phyloP scores from a whole-genome alignment of 2,329 filamentous ascomycete genomes.

The Aureobasidium uvarum region DNA sequence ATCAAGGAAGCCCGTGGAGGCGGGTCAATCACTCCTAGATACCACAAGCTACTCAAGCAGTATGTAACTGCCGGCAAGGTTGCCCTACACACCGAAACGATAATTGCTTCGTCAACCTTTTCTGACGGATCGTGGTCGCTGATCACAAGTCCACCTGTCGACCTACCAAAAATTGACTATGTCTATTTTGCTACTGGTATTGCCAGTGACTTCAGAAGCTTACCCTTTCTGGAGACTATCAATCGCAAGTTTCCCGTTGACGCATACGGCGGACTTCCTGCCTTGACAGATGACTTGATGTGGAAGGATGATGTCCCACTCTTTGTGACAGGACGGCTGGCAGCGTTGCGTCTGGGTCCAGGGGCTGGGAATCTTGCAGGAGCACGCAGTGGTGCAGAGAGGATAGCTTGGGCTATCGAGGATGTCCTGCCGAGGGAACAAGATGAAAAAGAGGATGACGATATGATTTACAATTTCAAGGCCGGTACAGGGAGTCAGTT shows the following conservation, averaged over 20 bases:
- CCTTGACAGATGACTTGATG: conserved; percentile 71
- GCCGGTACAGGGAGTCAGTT: conserved; percentile 46
- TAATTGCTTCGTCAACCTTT: conserved; percentile 47
- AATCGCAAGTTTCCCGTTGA: conserved; percentile 60
- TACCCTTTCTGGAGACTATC: conserved; percentile 63
- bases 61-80: conserved; percentile 56
- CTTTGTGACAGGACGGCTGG: conserved; percentile 68
- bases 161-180: conserved; percentile 58
- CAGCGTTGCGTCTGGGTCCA: conserved; percentile 66
- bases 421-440: conserved; percentile 49
- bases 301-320: conserved; percentile 72
- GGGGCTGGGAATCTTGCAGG: conserved; percentile 72
- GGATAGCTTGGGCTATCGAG: conserved; percentile 68
- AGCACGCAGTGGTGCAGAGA: conserved; percentile 68
- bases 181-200: conserved; percentile 76
- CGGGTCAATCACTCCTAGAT: conserved; percentile 71
- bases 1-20: conserved; percentile 66
- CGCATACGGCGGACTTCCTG: conserved; percentile 65
- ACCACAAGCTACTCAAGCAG: conserved; percentile 63
- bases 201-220: conserved; percentile 58
- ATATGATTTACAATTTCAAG: conserved; percentile 35
- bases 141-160: conserved; percentile 54
- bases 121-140: conserved; percentile 52
- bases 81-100: conserved; percentile 58
- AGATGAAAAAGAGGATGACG: conserved; percentile 32